phyloP scores from a whole-genome alignment of 2,329 filamentous ascomycete genomes.

The Sclerotinia borealis region DNA sequence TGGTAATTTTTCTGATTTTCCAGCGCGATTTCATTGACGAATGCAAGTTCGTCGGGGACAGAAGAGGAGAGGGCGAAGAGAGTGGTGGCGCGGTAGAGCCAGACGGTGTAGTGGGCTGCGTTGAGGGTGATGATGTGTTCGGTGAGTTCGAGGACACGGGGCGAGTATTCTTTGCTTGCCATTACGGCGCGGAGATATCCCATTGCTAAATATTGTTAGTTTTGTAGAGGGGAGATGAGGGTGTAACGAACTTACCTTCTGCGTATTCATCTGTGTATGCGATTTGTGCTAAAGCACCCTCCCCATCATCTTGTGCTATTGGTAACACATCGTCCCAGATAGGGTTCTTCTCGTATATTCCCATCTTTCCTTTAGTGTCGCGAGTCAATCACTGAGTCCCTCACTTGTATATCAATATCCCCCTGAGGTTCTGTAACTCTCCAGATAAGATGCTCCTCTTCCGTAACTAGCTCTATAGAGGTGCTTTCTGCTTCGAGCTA shows the following conservation, averaged over 20 bases:
- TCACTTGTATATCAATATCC: neutral
- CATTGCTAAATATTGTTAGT: constrained; percentile 53
- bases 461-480: too few relatives aligned
- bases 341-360: constrained; percentile 46
- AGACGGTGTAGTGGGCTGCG: constrained; percentile 96
- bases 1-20: constrained; percentile 96
- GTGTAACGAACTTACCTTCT: constrained; percentile 48
- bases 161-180: constrained; percentile 77
- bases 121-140: constrained; percentile 89
- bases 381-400: neutral
- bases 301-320: constrained; percentile 77
- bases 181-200: constrained; percentile 91
- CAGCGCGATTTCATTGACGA: constrained; percentile 80
- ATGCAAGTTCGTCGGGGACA: constrained; percentile 57
- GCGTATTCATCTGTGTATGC: constrained; percentile 85
- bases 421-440: neutral
- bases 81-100: constrained; percentile 86
- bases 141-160: constrained; percentile 73
- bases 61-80: constrained; percentile 52
- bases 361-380: constrained; percentile 15
- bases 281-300: constrained; percentile 81
- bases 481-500: neutral
- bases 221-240: neutral
- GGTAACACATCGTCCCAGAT: constrained; percentile 80
- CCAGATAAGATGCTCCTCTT: neutral